A percentile compares a stretch with the other conserved stretches of the same genome.
phyloP scores from a whole-genome alignment of 139 green algal genomes.

The Raphidocelis subcapitata region DNA sequence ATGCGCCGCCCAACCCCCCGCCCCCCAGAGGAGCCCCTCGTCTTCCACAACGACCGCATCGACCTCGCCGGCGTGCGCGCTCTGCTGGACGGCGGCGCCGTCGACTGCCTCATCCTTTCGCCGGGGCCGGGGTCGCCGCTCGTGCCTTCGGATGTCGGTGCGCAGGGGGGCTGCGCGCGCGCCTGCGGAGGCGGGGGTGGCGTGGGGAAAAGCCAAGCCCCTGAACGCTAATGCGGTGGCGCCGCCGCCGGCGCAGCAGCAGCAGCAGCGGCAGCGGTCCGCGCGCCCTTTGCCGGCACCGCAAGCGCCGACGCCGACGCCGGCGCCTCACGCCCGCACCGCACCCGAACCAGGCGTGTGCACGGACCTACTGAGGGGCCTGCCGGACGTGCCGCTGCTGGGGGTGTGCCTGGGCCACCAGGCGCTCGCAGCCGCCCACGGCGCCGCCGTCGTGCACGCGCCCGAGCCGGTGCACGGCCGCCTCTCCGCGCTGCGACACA shows the following conservation, averaged over 20 bases:
- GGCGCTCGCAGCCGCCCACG: conserved; percentile 78
- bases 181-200: not conserved
- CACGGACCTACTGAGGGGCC: conserved; percentile 53
- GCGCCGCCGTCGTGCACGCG: conserved; percentile 63
- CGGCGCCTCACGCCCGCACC: not conserved
- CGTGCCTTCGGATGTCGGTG: conserved; percentile 71
- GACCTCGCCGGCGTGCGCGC: conserved; percentile 45
- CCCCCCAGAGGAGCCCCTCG: conserved; percentile 60
- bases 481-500: conserved; percentile 73
- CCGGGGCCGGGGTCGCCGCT: conserved; percentile 90
- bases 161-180: not conserved
- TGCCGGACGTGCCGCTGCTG: conserved; percentile 77
- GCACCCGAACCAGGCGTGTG: conserved; percentile 69
- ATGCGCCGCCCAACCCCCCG: not conserved
- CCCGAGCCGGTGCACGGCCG: conserved; percentile 92
- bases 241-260: not conserved
- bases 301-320: not conserved
- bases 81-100: conserved; percentile 39
- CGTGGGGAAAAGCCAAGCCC: not conserved
- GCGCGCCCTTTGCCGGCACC: not conserved
- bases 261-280: not conserved
- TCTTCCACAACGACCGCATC: conserved; percentile 84
- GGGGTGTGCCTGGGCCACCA: conserved; percentile 98
- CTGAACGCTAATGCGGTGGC: not conserved
- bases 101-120: conserved; percentile 93